Base-by-base conservation (phyloP, 441 rosid genomes). In the Gossypium lobatum region DNA sequence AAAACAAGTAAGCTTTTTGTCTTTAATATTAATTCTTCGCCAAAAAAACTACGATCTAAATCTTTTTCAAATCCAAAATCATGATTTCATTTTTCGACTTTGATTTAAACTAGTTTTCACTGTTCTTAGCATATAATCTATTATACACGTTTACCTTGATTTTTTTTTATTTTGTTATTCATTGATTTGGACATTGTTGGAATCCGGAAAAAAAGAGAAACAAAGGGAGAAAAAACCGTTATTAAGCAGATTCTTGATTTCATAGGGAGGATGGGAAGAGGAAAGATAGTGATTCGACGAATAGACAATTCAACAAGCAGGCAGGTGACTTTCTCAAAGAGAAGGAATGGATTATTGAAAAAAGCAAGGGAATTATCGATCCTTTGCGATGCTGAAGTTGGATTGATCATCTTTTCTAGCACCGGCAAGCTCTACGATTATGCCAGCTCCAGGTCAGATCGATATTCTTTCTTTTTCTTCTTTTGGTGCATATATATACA, bases 271-370 rank as follows among this genome's bases (percentile, higher is more conserved):
- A 88, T 88, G 92, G 92, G 87, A 55, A 85, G 90, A 64, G 92
- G 92, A 8, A 88, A 88, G 83, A 88, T 86, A 63, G 79, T 57
- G 76, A 86, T 88, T 14, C 74, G 78, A n/a, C 80, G 90, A 76
- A 88, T 88, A 45, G 92, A 88, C 10, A 85, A 85, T 65, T 77
- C 88, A 31, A 82, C 89, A 0, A 85, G 83, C 21, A 77, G 92
- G 63, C 92, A 88, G 72, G 92, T 88, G 64, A 86, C 92, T 45
- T 88, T 88, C 75, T 88, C 87, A 1, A 88, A 88, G 78, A 75
- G 92, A 67, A 80, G 90, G 75, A 86, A 21, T 5, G 92, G 92
- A 37, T 72, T 88, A 80, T 77, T 88, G 3, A 88, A 88, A 84
- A 88, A 88, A 57, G 92, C 92, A 0, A 86, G 75, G 64, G 92